Evolutionary conservation across 352 stramenopile species (phyloP).

Genomic region (Phytopythium vexans): DNA sequence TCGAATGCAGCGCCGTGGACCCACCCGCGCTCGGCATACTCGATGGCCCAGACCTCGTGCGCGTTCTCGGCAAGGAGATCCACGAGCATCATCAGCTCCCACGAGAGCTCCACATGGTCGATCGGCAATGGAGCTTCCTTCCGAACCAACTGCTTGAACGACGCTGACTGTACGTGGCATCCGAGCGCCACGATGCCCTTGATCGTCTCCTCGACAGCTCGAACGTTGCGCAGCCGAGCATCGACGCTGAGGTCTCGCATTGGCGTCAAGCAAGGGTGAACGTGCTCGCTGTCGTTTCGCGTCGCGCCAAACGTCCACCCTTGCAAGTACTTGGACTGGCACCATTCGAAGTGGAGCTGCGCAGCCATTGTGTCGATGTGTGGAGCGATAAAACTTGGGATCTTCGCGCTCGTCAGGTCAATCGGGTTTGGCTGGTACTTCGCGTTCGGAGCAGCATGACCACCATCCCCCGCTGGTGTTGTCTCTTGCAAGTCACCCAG

Average conservation of each 20-base stretch:
- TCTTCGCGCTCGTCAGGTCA: conserved; percentile 12
- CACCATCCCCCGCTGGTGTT: conserved; percentile 1
- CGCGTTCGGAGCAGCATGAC: neutral
- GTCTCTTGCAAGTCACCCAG: conserved; percentile 3
- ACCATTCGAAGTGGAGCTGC: conserved; percentile 74
- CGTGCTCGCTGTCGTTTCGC: conserved; percentile 33
- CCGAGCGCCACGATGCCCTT: conserved; percentile 59
- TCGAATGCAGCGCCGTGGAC: conserved; percentile 34
- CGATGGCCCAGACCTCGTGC: conserved; percentile 63
- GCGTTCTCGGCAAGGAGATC: conserved; percentile 70
- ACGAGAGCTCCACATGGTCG: conserved; percentile 40
- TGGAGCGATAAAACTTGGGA: conserved; percentile 32
- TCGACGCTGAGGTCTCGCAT: conserved; percentile 40
- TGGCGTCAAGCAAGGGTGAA: conserved; percentile 52
- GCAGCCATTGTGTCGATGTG: conserved; percentile 32
- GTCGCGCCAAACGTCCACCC: conserved; percentile 37
- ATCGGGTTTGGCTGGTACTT: conserved; percentile 45
- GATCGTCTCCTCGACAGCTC: conserved; percentile 50
- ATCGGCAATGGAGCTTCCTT: conserved; percentile 20
- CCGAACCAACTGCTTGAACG: neutral
- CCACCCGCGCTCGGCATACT: conserved; percentile 47
- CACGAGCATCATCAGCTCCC: conserved; percentile 62
- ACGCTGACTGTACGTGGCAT: conserved; percentile 22
- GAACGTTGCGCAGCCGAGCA: conserved; percentile 37
- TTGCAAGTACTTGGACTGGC: conserved; percentile 37